Evolutionary conservation across 2,329 filamentous ascomycete species (phyloP), one percentile per base, ranked within the genome.

Genomic region (Claviceps capensis): DNA sequence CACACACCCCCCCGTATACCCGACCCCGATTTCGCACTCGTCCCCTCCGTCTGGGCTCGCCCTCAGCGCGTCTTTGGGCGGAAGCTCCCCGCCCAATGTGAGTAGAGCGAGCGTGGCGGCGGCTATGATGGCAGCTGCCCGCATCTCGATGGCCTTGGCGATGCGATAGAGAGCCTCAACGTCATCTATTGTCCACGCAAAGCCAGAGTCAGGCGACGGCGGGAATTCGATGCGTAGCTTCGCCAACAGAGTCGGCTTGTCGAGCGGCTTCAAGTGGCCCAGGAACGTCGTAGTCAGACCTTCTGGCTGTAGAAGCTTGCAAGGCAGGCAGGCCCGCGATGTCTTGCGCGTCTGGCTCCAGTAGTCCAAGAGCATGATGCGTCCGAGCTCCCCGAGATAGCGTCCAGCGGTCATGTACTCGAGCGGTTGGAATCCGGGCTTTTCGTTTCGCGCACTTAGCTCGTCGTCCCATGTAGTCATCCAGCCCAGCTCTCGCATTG

Each of bases 401-500:
- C 86, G 75, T 2, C 86, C 86, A 2, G 85, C 79, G 0, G 85
- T 89, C 83, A 91, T 88, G 67, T 90, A 91, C 63, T 93, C 87
- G 19, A 91, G 77, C 0, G 86, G 86, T 57, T 91, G 86, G 59
- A 91, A 89, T 0, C 86, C 86, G 0, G 86, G 84, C 6, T 72
- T 72, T 59, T 87, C 82, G 58, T 82, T 83, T 46, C 81, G 76
- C 4, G 67, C 67, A 58, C 89, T 85, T 5, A 93, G 73, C 53
- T 75, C 68, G 9, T 72, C 67, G 60, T 93, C 87, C 86, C 86
- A 91, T 38, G 69, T 69, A 9, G 78, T 89, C 49, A 87, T 78
- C 47, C 90, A 73, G 1, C 72, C 71, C 19, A 82, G 68, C 23
- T 82, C 74, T 23, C 75, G 72, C 51, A 91, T 69, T 0, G 86